Base-by-base conservation (phyloP, 768 basidiomycete genomes). In the Phlegmacium glaucopus region DNA sequence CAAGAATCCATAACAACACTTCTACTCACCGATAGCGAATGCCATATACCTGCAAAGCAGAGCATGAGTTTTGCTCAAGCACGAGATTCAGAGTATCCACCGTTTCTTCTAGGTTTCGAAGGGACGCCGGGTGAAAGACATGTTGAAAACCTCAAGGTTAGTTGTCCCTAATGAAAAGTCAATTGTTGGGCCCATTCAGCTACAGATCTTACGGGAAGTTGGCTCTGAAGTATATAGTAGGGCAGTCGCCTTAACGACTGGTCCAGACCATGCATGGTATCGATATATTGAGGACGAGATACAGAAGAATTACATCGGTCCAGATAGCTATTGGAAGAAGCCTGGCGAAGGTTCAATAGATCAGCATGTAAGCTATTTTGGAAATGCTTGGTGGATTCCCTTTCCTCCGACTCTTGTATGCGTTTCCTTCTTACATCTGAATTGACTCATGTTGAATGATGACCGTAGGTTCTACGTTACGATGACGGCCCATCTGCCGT, bases 351-450 rank as follows among this genome's bases (percentile, higher is more conserved):
- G 52, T 4, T 41, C 58, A 4, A 53, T 57, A 4, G 62, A 68
- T 0, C 66, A 70, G 0, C 71, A 76, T 45, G 70, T 68, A 3
- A 75, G 71, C 36, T 79, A 69, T 59, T 91, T 89, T 59, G 88
- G 88, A 8, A 85, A 87, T 51, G 79, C 85, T 8, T 89, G 86
- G 83, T 83, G 84, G 77, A 75, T 88, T 25, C 86, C 87, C 3
- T 90, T 91, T 56, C 88, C 88, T 0, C 85, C 87, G 1, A 79
- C 83, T 0, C 66, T 87, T 45, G 83, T 82, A 53, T 44, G 72
- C 71, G 15, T 16, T n/a, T 15, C 49, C 5, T 22, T 22, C 22
- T 22, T 22, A 22, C 2, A 35, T 26, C 13, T 11, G 17, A 26
- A 30, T 48, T 42, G 13, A 32, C 45, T 30, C 16, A 13, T 9